Conservation (phyloP, 805 yeast species). For the Lipomyces starkeyi region DNA sequence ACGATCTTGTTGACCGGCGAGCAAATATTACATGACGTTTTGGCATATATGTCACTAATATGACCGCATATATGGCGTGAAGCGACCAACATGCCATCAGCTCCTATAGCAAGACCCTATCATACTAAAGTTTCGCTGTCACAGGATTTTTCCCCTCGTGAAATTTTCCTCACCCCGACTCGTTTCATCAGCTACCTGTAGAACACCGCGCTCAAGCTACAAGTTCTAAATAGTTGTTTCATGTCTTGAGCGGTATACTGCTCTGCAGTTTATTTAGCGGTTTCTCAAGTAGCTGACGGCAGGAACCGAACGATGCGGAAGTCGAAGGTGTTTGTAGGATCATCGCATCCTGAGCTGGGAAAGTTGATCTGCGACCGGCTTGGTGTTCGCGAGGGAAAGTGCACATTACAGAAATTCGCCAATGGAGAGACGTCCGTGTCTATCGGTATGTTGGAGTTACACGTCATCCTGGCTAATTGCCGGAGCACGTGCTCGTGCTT, state of each 20-base stretch:
- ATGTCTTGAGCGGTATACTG: neutral
- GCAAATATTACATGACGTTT: neutral
- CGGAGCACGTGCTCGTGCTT: neutral
- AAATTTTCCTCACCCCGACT: neutral
- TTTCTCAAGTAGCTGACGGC: slow-evolving; percentile 1
- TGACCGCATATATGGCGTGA: neutral
- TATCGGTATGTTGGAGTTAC: slow-evolving; percentile 63
- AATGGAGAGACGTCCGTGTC: slow-evolving; percentile 98
- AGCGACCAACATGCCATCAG: neutral
- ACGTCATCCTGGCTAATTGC: neutral
- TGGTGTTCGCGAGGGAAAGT: slow-evolving; percentile 93
- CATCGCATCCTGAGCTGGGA: slow-evolving; percentile 95
- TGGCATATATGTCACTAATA: neutral
- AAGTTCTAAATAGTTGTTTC: neutral
- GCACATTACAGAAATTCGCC: slow-evolving; percentile 87
- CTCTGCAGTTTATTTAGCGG: neutral
- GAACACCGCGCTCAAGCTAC: slow-evolving; percentile 1
- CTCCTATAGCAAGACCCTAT: neutral
- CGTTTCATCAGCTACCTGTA: slow-evolving; percentile 5
- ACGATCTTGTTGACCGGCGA: too few relatives aligned
- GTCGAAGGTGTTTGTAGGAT: slow-evolving; percentile 95
- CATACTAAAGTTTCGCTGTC: neutral
- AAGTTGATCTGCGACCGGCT: slow-evolving; percentile 84
- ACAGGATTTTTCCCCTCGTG: neutral
- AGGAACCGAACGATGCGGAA: slow-evolving; percentile 70